Base-by-base conservation (phyloP, 78 protist species). In the Cyanophora paradoxa region DNA sequence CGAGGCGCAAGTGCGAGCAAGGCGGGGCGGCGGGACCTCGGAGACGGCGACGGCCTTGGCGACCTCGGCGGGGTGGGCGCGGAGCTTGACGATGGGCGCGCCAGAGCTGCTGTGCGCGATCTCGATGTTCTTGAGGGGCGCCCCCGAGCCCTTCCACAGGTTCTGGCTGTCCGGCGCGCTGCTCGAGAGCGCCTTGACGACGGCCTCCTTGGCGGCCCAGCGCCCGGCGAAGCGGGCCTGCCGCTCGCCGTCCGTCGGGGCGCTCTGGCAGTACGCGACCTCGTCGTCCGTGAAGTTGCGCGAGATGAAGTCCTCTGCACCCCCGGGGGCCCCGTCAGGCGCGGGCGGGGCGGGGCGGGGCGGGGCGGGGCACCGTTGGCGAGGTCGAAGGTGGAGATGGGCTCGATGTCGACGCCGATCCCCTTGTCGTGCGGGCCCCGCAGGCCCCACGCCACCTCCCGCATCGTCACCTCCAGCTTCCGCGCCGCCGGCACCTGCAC, bases 131-230 rank as follows among this genome's bases (percentile, higher is more conserved):
- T 0, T 0, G n/a, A 85, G 48, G 2, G 79, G 79, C 6, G 85
- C 89, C 1, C 26, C 67, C 1, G 83, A 48, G 13, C 86, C 85
- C 19, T 36, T 14, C 82, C 86, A 80, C 14, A 82, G 69, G 22
- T 2, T 3, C 56, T 44, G 13, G 3, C 17, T 28, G 33, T 58
- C 64, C 16, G 24, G 62, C 1, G 3, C 34, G 48, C 1, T 2
- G 71, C 34, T 36, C 26, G 70, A 57, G 48, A 85, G 30, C 13
- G 89, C 89, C 61, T 85, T 85, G 73, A 85, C 28, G 42, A 80
- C 89, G 16, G 89, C 89, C 64, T 85, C 89, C 56, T 85, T 85
- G 31, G 86, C 82, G 52, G 10, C 10, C 52, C 52, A 46, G 14
- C 52, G 52, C 52, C n/a, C 52, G 10, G 52, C 14, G 52, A 46